phyloP scores from a whole-genome alignment of 2,329 filamentous ascomycete genomes.

The Laburnicola sp. region DNA sequence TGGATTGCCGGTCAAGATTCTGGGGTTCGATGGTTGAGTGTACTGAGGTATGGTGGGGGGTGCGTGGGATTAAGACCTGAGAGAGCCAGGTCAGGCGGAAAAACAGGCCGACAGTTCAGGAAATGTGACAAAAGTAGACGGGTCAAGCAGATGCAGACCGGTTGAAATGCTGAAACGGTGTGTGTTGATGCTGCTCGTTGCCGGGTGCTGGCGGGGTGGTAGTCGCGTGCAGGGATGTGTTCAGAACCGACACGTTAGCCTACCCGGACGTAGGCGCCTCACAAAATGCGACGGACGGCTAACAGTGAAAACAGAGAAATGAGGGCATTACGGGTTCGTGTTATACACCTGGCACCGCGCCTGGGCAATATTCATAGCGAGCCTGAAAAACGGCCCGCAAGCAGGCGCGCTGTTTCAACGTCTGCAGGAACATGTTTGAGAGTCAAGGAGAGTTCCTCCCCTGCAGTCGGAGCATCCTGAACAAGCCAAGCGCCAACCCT shows the following conservation, averaged over 20 bases:
- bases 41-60: no score
- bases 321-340: neutral
- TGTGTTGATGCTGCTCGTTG: conserved; percentile 3
- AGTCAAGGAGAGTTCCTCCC: no score
- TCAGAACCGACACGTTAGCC: neutral
- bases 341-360: neutral
- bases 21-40: no score
- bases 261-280: neutral
- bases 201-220: no score
- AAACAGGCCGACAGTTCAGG: neutral
- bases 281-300: neutral
- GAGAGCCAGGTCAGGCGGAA: neutral
- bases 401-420: neutral
- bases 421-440: neutral
- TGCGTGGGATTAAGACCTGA: neutral
- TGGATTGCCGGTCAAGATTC: no score
- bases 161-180: conserved; percentile 4
- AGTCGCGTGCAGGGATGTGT: conserved; percentile 1
- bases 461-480: no score
- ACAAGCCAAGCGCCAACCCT: no score
- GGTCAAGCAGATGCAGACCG: neutral
- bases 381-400: neutral
- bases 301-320: neutral
- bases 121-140: neutral
- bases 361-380: neutral